These are phyloP conservation scores for Phytophthora fragariaefolia DNA, from an alignment of 352 stramenopile genomes.

Conservation along the genomic window DNA sequence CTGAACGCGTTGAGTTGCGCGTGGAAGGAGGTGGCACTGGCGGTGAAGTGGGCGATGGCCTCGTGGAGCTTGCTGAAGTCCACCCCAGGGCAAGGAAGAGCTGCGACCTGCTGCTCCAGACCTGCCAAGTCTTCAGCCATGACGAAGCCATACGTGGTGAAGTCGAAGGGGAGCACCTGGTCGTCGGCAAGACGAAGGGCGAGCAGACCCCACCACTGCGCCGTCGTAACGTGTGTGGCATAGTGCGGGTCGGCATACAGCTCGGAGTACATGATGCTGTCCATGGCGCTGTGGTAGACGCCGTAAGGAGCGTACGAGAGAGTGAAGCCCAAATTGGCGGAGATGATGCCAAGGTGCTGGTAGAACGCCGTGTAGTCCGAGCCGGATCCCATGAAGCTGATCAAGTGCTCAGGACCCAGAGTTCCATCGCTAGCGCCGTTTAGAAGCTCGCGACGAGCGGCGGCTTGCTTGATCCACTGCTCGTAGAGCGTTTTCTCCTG, in stretches of 20 bases:
- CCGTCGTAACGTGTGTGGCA: conserved; percentile 46
- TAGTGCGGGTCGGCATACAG: conserved; percentile 62
- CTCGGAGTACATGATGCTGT: conserved; percentile 78
- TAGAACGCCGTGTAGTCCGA: conserved; percentile 87
- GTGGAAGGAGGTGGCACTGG: conserved; percentile 40
- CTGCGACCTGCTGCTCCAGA: too few relatives aligned
- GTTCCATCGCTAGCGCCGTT: conserved; percentile 42
- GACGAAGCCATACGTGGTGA: conserved; percentile 49
- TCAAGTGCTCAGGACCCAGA: conserved; percentile 49
- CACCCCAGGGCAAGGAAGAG: too few relatives aligned
- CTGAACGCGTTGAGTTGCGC: not conserved
- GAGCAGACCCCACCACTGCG: conserved; percentile 66
- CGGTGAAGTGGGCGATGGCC: conserved; percentile 40
- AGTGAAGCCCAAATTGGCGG: conserved; percentile 69
- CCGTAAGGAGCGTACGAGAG: conserved; percentile 54
- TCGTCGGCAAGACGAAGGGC: conserved; percentile 54
- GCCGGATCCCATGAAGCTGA: conserved; percentile 65
- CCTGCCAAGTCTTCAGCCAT: too few relatives aligned
- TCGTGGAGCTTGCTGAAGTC: conserved; percentile 28
- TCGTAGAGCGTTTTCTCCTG: too few relatives aligned
- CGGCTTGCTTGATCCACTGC: conserved; percentile 44
- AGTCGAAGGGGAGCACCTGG: conserved; percentile 59
- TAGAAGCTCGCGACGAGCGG: too few relatives aligned
- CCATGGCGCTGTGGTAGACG: conserved; percentile 86
- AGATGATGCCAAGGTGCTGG: conserved; percentile 82